Base-by-base conservation (phyloP, 73 alveolate genomes). In the Paramecium biaurelia region DNA sequence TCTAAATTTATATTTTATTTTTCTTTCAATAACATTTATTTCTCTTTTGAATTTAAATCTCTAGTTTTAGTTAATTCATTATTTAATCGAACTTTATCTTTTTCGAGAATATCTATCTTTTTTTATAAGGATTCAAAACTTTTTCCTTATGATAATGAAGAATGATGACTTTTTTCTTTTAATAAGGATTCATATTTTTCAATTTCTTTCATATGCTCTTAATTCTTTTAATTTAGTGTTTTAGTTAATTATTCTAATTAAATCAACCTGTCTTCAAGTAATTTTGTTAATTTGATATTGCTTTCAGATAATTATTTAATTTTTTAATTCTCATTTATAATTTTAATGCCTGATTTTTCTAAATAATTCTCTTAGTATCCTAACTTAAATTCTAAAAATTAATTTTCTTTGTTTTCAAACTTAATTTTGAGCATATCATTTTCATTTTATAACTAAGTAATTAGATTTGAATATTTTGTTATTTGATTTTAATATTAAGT, bases 321-420 rank as follows among this genome's bases (percentile, higher is more conserved):
- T 37, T 38, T 72, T 38, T 72, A 14, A 72, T 37, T 72, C 1
- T 72, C 86, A 35, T 72, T 35, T 14, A 23, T 72, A 72, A 72
- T 72, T 38, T 37, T 72, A 37, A 72, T 72, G 2, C 32, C 86
- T 72, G 86, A 72, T 38, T 72, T 72, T 35, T 72, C 86, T 30
- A 38, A 37, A 35, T 72, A 72, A 72, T 72, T 72, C 58, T 35
- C 56, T 72, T 72, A 72, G n/a, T 32, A 35, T 10, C 18, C 23
- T 72, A 35, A 72, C n/a, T 72, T 38, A 20, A 32, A 34, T 5
- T 72, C 86, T 35, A 15, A 72, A 6, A 7, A 23, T 72, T 35
- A 35, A 34, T 37, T 30, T 37, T 72, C 86, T 72, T 34, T 37
- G 35, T 72, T 35, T 72, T 72, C 86, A 15, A 30, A 14, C 12